These are phyloP conservation scores for Botrytis porri DNA, from an alignment of 2,329 filamentous ascomycete species.

Conservation along the genomic window DNA sequence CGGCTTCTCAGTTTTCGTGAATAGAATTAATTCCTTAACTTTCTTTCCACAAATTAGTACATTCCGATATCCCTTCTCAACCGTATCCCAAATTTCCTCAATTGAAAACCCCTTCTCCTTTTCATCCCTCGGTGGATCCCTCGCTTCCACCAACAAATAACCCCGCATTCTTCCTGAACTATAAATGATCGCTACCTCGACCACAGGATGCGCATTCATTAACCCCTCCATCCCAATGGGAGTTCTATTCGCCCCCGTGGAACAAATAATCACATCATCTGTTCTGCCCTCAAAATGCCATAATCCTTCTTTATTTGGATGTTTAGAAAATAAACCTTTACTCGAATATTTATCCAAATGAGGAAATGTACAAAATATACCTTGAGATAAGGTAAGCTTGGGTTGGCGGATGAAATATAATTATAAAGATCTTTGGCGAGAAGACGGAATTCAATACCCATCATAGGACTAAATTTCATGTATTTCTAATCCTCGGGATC, in stretches of 20 bases:
- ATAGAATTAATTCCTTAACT: background rate
- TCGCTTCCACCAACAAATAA: background rate
- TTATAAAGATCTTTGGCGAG: constrained; percentile 25
- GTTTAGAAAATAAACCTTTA: constrained; percentile 41
- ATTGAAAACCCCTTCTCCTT: background rate
- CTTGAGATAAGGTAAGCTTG: constrained; percentile 24
- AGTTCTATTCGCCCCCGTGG: constrained; percentile 46
- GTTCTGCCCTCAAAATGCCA: constrained; percentile 40
- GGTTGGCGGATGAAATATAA: constrained; percentile 26
- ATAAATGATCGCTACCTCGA: background rate
- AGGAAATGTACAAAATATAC: constrained; percentile 37
- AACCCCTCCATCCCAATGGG: constrained; percentile 35
- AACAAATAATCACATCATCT: constrained; percentile 46
- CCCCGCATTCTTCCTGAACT: background rate
- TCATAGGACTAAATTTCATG: background rate
- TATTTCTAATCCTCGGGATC: background rate
- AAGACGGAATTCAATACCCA: background rate
- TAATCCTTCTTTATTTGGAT: constrained; percentile 38
- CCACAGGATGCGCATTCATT: background rate
- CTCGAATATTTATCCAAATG: constrained; percentile 3
- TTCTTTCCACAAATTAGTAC: background rate
- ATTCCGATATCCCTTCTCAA: background rate
- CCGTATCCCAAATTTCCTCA: background rate
- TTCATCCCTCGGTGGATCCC: background rate
- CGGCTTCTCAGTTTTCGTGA: constrained; percentile 7